Evolutionary conservation across 2,329 filamentous ascomycete species (phyloP).

Genomic region (Microcyclosporella mali): DNA sequence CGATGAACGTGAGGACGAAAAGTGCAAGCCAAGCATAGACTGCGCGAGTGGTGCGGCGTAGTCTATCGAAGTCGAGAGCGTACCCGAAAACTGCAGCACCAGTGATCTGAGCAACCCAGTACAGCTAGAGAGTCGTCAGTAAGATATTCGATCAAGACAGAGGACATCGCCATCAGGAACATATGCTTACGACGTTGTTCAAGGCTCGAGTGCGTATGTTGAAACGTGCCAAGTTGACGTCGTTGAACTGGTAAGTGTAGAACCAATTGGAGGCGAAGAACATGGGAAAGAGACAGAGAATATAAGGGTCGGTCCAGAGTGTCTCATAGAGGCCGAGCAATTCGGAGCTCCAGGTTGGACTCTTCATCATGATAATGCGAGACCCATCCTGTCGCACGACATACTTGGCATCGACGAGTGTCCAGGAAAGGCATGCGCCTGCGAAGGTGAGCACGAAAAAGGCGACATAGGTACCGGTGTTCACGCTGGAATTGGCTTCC

Average conservation of each 20-base stretch:
- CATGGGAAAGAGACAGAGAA: slow-evolving; percentile 71
- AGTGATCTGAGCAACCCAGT: slow-evolving; percentile 71
- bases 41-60: slow-evolving; percentile 62
- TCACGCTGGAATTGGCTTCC: slow-evolving; percentile 47
- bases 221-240: slow-evolving; percentile 63
- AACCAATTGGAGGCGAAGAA: slow-evolving; percentile 75
- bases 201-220: slow-evolving; percentile 67
- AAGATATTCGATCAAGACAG: no score
- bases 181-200: slow-evolving; percentile 50
- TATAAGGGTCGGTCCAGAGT: slow-evolving; percentile 62
- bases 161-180: no score
- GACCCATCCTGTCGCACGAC: slow-evolving; percentile 71
- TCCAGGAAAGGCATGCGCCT: slow-evolving; percentile 63
- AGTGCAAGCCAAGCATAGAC: slow-evolving; percentile 59
- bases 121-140: slow-evolving; percentile 33
- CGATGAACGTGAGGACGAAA: slow-evolving; percentile 62
- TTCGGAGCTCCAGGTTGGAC: slow-evolving; percentile 70
- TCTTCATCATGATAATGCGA: slow-evolving; percentile 78
- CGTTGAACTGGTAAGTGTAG: slow-evolving; percentile 71
- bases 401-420: slow-evolving; percentile 62
- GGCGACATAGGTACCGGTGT: slow-evolving; percentile 73
- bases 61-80: slow-evolving; percentile 53
- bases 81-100: slow-evolving; percentile 68
- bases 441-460: slow-evolving; percentile 76
- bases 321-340: slow-evolving; percentile 68